Evolutionary conservation across 2,329 filamentous ascomycete species (phyloP), one percentile per base, ranked within the genome.

Genomic region (Pseudophaeomoniella oleicola): DNA sequence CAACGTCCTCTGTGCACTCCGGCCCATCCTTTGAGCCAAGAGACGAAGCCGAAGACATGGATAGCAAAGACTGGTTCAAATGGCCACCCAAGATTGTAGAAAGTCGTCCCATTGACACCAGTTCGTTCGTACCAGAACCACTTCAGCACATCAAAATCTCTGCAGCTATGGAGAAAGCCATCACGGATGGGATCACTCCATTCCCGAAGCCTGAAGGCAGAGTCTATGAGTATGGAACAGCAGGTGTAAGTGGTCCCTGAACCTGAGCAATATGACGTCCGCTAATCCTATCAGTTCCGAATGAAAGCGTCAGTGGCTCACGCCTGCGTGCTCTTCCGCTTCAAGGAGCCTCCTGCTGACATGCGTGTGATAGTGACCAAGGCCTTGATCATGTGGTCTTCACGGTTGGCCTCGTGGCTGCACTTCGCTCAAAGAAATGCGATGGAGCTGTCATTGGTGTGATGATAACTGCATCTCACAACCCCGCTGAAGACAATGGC

Each of bases 401-500:
- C 62, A 80, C 87, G 33, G 87, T 94, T 46, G 90, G 88, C 36
- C 73, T 98, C 42, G 75, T 94, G 39, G 84, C 90, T 19, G 77
- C 82, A 39, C 72, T 96, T 36, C 81, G 90, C 44, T 94, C 86
- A 46, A 82, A 85, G 56, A 92, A 90, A 62, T 75, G 92, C 49
- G 79, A 80, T 56, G 81, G 86, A 45, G 83, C 92, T 65, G 81
- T 84, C 50, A 93, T 98, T 53, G 90, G 90, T 53, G 80, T 98
- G 47, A 94, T 94, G 86, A 82, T 94, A 58, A 94, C 86, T 30
- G 86, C 86, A 43, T 92, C 83, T 52, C 86, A 94, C 68, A 94
- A 94, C 62, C 83, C 83, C 13, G 80, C 86, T 19, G 71, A 75
- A 49, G 86, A 94, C 62, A 94, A 94, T 58, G 86, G 86, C 36